Conservation (phyloP, 1,284 basidiomycete species). For the Pseudozyma hubeiensis region DNA sequence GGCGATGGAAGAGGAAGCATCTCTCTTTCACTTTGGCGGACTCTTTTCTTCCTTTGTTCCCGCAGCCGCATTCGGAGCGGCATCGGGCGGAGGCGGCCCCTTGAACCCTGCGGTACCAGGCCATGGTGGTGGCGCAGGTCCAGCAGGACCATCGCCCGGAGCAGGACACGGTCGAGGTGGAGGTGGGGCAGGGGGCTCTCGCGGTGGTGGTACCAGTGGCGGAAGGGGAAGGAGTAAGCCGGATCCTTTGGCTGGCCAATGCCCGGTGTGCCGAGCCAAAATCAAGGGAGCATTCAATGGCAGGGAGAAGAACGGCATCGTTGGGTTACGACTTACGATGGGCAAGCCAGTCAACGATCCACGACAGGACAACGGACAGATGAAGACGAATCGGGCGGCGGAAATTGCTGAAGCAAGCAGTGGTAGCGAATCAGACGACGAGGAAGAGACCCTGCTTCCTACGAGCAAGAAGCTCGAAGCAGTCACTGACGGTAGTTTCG, state of each 20-base stretch:
- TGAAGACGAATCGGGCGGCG: conserved; percentile 14
- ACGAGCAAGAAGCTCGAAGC: conserved; percentile 6
- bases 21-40: conserved; percentile 13
- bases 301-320: conserved; percentile 34
- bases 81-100: conserved; percentile 5
- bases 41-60: conserved; percentile 46
- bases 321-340: conserved; percentile 53
- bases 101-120: neutral
- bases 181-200: conserved; percentile 2
- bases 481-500: neutral
- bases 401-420: conserved; percentile 1
- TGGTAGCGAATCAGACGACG: conserved; percentile 16
- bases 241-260: conserved; percentile 55
- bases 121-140: conserved; percentile 7
- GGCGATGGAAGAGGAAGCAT: conserved; percentile 36
- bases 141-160: conserved; percentile 13
- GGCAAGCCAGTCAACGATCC: conserved; percentile 54
- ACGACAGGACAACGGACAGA: conserved; percentile 27
- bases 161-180: conserved; percentile 22
- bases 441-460: conserved; percentile 10
- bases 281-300: conserved; percentile 61
- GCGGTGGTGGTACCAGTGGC: conserved; percentile 2
- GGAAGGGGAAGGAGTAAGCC: conserved; percentile 17
- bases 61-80: conserved; percentile 9
- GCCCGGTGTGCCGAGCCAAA: conserved; percentile 58